phyloP scores from a whole-genome alignment of 257 asterid species.

The Fraxinus excelsior region DNA sequence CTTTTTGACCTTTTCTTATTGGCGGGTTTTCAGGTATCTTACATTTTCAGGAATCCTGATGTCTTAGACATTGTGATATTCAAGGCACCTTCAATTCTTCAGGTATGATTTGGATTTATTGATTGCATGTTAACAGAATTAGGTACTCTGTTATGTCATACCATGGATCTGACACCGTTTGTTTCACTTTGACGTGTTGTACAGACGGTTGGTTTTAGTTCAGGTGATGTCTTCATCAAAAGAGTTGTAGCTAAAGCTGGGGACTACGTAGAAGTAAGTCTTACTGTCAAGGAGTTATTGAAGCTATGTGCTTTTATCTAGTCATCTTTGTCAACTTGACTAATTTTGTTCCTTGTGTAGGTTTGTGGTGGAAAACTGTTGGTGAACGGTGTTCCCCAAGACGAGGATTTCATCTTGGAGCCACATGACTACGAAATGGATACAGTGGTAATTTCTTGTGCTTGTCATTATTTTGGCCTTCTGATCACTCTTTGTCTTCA shows the following conservation, averaged over 20 bases:
- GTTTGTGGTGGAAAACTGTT: constrained; percentile 74
- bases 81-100: constrained; percentile 81
- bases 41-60: constrained; percentile 77
- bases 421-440: constrained; percentile 88
- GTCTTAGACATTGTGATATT: constrained; percentile 86
- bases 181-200: constrained; percentile 22
- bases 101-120: constrained; percentile 43
- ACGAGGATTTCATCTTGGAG: constrained; percentile 87
- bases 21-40: constrained; percentile 66
- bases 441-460: constrained; percentile 53
- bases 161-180: constrained; percentile 16
- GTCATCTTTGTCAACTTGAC: constrained; percentile 15
- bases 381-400: constrained; percentile 73
- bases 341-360: constrained; percentile 38
- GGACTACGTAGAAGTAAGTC: constrained; percentile 75
- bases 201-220: constrained; percentile 70
- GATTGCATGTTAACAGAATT: constrained; percentile 4
- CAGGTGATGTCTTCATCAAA: constrained; percentile 82
- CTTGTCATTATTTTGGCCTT: constrained; percentile 9
- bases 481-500: background rate
- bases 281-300: constrained; percentile 1
- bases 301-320: constrained; percentile 14
- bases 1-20: constrained; percentile 14
- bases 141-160: background rate
- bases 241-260: constrained; percentile 94